Evolutionary conservation across 2,329 filamentous ascomycete genomes (phyloP).

Genomic region (Phoma herbarum): DNA sequence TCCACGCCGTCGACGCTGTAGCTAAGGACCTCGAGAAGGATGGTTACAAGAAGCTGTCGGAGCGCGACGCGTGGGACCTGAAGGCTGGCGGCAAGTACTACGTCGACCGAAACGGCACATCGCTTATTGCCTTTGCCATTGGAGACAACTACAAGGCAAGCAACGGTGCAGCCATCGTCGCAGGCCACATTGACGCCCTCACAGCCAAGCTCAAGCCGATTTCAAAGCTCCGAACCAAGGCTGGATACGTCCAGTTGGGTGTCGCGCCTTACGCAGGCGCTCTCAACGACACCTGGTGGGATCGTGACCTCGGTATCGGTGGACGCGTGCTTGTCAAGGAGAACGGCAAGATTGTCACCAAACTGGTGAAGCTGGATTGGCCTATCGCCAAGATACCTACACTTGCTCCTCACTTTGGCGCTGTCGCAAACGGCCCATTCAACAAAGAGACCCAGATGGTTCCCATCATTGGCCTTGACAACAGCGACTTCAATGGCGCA

Average conservation of each 20-base stretch:
- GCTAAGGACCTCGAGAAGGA: conserved; percentile 73
- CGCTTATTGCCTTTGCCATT: conserved; percentile 84
- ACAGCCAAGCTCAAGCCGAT: conserved; percentile 92
- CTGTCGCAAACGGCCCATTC: conserved; percentile 69
- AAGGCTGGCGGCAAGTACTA: conserved; percentile 88
- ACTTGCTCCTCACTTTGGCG: conserved; percentile 91
- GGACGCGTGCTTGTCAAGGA: conserved; percentile 88
- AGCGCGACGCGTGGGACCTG: conserved; percentile 84
- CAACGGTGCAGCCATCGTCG: conserved; percentile 87
- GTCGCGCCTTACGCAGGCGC: conserved; percentile 93
- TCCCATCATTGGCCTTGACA: conserved; percentile 89
- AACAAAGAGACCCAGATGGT: conserved; percentile 95
- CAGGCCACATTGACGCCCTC: conserved; percentile 90
- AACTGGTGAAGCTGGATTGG: conserved; percentile 91
- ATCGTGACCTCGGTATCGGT: conserved; percentile 89
- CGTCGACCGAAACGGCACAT: conserved; percentile 83
- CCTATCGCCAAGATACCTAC: conserved; percentile 91
- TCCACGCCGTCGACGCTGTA: conserved; percentile 86
- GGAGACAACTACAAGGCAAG: conserved; percentile 83
- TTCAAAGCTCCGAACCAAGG: conserved; percentile 81
- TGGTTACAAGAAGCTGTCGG: conserved; percentile 81
- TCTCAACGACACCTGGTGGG: conserved; percentile 94
- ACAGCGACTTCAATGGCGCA: conserved; percentile 61
- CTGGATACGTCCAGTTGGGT: conserved; percentile 87
- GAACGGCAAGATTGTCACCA: conserved; percentile 77